Percentiles rank a stretch among this genome's conserved stretches.
These are phyloP conservation scores for Ganoderma meredithae DNA, from an alignment of 1,284 basidiomycete genomes.

Conservation along the genomic window DNA sequence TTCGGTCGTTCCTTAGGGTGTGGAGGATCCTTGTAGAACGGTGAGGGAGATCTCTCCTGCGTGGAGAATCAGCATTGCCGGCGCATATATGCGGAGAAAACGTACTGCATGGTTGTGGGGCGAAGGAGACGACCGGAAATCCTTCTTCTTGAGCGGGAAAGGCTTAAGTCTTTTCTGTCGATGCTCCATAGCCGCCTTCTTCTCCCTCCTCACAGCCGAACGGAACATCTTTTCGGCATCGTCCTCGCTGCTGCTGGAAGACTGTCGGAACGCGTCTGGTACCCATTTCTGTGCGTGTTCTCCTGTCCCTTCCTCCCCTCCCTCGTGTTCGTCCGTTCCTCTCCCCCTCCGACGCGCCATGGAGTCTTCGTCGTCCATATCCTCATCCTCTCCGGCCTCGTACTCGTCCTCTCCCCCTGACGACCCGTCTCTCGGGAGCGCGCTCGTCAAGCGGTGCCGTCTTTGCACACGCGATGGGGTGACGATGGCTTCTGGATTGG, in stretches of 20 bases:
- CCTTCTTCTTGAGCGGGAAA: slow-evolving; percentile 25
- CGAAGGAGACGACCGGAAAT: slow-evolving; percentile 12
- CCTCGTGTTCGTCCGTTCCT: slow-evolving; percentile 15
- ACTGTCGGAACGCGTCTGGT: slow-evolving; percentile 25
- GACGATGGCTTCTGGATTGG: slow-evolving; percentile 40
- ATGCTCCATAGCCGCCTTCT: slow-evolving; percentile 23
- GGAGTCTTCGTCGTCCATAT: slow-evolving; percentile 21
- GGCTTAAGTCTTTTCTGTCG: slow-evolving; percentile 19
- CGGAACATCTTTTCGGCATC: slow-evolving; percentile 17
- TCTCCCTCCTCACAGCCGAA: slow-evolving; percentile 9
- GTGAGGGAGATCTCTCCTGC: slow-evolving; percentile 2
- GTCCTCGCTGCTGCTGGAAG: slow-evolving; percentile 30
- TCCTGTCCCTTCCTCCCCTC: neutral
- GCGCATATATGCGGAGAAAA: neutral
- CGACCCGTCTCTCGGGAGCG: slow-evolving; percentile 11
- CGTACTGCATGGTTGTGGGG: slow-evolving; percentile 12
- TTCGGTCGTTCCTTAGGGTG: slow-evolving; percentile 4
- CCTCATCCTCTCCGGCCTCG: slow-evolving; percentile 20
- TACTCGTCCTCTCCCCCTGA: slow-evolving; percentile 32
- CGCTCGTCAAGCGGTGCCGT: slow-evolving; percentile 25
- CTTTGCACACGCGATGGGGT: slow-evolving; percentile 27
- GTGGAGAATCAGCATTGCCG: neutral
- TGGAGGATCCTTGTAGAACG: neutral
- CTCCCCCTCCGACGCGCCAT: slow-evolving; percentile 22
- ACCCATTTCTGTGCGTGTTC: slow-evolving; percentile 10